Base-by-base conservation (phyloP, 2,329 filamentous ascomycete genomes). In the Hypoxylon sp. region DNA sequence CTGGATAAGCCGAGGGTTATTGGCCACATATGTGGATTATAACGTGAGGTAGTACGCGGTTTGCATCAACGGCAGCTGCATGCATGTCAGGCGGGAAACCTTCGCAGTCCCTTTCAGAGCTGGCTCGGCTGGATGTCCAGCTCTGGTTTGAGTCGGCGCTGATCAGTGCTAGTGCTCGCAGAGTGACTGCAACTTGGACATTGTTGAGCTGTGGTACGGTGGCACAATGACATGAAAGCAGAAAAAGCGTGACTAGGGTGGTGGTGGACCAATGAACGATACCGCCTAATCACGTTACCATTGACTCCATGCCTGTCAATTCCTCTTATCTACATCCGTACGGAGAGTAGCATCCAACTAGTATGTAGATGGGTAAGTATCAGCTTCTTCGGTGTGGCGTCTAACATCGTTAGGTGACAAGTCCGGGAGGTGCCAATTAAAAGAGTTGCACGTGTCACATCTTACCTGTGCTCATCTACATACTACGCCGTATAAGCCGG, bases 71-170 rank as follows among this genome's bases (percentile, higher is more conserved):
- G 51, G 61, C 55, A 71, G 69, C 69, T 71, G 67, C 69, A 71
- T 71, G 67, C 67, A 71, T 71, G 67, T 67, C 69, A 69, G 69
- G 69, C 67, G 69, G 69, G 67, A 69, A 67, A 64, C 62, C 56
- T 68, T 37, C 56, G 61, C 65, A 60, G 52, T 56, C 44, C 64
- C 39, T 8, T 21, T 17, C 50, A 64, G 60, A 68, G 65, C 62
- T 65, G 57, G 62, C 58, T 65, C 67, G 67, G 69, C 66, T 71
- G 69, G 69, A 63, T 63, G 69, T 71, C 69, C 69, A 71, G 69
- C 69, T 71, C 63, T 59, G 61, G 69, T 42, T 62, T 56, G 66
- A 65, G 57, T 67, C 51, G 46, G 56, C 39, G 69, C 61, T 66
- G 69, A 71, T 71, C 69, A 63, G 42, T 62, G 67, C 63, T 69